Percentiles rank a stretch among this genome's conserved stretches.
Conservation (phyloP, 2,329 filamentous ascomycete species). For the Talaromyces albobiverticillius region DNA sequence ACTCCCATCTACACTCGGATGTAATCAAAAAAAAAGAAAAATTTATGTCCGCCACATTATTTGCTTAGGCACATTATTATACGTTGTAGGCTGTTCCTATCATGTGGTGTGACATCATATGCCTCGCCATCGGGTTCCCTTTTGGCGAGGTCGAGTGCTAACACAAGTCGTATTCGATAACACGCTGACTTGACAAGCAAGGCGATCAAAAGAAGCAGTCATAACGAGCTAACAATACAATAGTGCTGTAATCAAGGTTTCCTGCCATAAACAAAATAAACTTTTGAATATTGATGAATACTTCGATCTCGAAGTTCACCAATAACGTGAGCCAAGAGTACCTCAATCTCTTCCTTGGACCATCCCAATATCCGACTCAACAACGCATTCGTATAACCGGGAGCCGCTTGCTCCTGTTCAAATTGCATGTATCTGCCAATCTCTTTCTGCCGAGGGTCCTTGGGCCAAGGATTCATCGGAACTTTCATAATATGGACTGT, state of each 20-base stretch:
- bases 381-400: slow-evolving; percentile 30
- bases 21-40: too few relatives aligned
- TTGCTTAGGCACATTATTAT: too few relatives aligned
- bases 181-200: too few relatives aligned
- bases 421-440: slow-evolving; percentile 34
- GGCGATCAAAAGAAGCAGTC: too few relatives aligned
- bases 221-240: too few relatives aligned
- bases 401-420: slow-evolving; percentile 29
- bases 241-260: slow-evolving; percentile 23
- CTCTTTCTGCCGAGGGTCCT: slow-evolving; percentile 44
- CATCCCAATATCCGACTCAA: slow-evolving; percentile 34
- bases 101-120: too few relatives aligned
- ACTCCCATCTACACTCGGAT: too few relatives aligned
- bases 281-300: slow-evolving; percentile 35
- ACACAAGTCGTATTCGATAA: too few relatives aligned
- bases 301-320: slow-evolving; percentile 34
- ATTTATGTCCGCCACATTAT: too few relatives aligned
- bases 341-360: slow-evolving; percentile 35
- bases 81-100: too few relatives aligned
- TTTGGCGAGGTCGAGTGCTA: too few relatives aligned
- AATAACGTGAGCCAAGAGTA: slow-evolving; percentile 37
- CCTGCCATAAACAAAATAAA: slow-evolving; percentile 31
- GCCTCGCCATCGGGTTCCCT: too few relatives aligned
- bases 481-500: slow-evolving; percentile 28
- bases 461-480: slow-evolving; percentile 50